Base-by-base conservation (phyloP, 768 basidiomycete species). In the Boletus fagicola region DNA sequence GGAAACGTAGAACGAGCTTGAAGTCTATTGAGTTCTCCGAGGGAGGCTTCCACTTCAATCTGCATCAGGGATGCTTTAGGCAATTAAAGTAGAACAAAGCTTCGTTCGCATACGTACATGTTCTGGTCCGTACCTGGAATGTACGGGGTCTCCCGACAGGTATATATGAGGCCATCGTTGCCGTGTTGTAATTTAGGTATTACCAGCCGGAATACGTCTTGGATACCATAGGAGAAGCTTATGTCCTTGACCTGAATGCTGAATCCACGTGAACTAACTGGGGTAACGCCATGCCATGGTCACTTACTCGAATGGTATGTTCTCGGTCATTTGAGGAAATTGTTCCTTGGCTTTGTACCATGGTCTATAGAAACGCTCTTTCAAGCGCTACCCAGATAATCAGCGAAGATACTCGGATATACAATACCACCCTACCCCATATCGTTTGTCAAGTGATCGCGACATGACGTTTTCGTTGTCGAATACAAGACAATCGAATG, bases 1-100 rank as follows among this genome's bases (percentile, higher is more conserved):
- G 94, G 71, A 98, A 99, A 33, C 93, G 87, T n/a, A 99, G 77
- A 49, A 94, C 83, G 30, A 98, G 87, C 71, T 94, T 93, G 79
- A 99, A 98, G 72, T 99, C 97, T 65, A 98, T 88, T 2, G 94
- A 95, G 70, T 99, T 99, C 69, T 98, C 96, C 2, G 89, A 91
- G 0, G 97, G 94, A 1, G 95, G 94, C 72, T 99, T 99, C 97
- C 97, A 99, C 74, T 99, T 99, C 67, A 99, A 73, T 61, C 96
- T 98, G 40, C 51, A 35, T 18, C 47, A 61, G 24, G 33, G 12
- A 59, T 58, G 35, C 36, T 54, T 51, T 63, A 39, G 31, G 18
- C 20, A 49, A 43, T 46, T 36, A 50, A 28, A 11, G 5, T 16
- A 24, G 4, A 48, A 57, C 24, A 36, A 20, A 52, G 20, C 33